Percentiles rank a stretch among this genome's conserved stretches.
Evolutionary conservation across 176 grass and related monocot genomes (phyloP).

Genomic region (Otatea glauca): DNA sequence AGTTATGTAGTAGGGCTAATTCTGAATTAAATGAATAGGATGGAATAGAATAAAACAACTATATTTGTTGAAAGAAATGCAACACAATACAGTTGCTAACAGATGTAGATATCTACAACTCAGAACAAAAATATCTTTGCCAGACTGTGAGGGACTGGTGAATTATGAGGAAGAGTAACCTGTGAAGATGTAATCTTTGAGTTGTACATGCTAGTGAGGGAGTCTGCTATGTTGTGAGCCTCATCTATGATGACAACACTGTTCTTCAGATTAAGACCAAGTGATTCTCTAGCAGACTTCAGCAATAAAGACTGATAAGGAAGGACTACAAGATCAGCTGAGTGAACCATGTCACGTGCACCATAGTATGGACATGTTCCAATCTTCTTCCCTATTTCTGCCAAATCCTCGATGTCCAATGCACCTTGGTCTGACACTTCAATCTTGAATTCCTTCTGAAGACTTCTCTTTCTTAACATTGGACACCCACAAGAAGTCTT

Average conservation of each 20-base stretch:
- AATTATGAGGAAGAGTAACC: constrained; percentile 40
- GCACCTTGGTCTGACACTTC: constrained; percentile 60
- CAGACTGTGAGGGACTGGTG: neutral
- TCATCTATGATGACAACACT: constrained; percentile 96
- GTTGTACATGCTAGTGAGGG: constrained; percentile 86
- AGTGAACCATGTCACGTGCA: constrained; percentile 67
- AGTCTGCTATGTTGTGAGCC: constrained; percentile 89
- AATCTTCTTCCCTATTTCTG: constrained; percentile 72
- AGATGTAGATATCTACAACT: neutral
- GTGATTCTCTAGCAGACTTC: constrained; percentile 86
- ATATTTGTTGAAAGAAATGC: neutral
- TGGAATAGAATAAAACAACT: neutral
- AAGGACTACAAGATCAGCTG: constrained; percentile 85
- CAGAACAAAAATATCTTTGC: neutral
- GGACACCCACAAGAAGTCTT: constrained; percentile 78
- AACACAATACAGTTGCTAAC: neutral
- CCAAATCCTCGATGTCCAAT: constrained; percentile 90
- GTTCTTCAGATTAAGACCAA: constrained; percentile 84
- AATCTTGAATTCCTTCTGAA: constrained; percentile 72
- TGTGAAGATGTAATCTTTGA: constrained; percentile 74
- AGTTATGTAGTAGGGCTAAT: neutral
- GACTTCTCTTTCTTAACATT: constrained; percentile 72
- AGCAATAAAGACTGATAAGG: constrained; percentile 84
- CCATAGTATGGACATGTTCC: constrained; percentile 93
- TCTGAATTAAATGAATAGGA: neutral